Evolutionary conservation across 306 rosid species (phyloP).

Genomic region (Acacia crassicarpa): DNA sequence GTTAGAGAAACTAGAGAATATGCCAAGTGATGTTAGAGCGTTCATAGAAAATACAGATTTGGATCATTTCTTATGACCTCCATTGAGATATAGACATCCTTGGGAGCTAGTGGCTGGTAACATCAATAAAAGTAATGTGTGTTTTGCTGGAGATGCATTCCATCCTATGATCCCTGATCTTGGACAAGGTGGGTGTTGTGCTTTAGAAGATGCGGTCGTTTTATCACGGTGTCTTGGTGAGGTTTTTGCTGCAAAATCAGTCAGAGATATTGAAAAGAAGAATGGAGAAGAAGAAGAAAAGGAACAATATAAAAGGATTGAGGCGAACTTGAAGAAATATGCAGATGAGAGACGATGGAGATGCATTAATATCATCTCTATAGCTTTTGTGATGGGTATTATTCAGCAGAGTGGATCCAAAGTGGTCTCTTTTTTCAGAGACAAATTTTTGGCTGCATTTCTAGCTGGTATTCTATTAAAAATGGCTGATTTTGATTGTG

Average conservation of each 20-base stretch:
- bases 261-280: neutral
- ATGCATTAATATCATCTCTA: too few species aligned
- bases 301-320: neutral
- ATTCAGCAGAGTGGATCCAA: too few species aligned
- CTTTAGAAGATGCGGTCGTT: slow-evolving; percentile 63
- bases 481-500: too few species aligned
- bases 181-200: slow-evolving; percentile 66
- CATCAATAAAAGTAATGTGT: slow-evolving; percentile 61
- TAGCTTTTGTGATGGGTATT: too few species aligned
- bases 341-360: too few species aligned
- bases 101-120: slow-evolving; percentile 63
- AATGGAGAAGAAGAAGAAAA: neutral
- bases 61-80: slow-evolving; percentile 30
- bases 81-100: slow-evolving; percentile 53
- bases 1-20: slow-evolving; percentile 49
- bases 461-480: too few species aligned
- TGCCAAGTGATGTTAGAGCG: slow-evolving; percentile 40
- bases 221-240: slow-evolving; percentile 63
- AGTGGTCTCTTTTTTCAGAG: too few species aligned
- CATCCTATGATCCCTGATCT: slow-evolving; percentile 74
- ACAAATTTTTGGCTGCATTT: too few species aligned
- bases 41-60: slow-evolving; percentile 45
- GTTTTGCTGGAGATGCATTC: slow-evolving; percentile 66
- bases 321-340: too few species aligned
- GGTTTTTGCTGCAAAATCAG: slow-evolving; percentile 36